Conservation (phyloP, 2,329 filamentous ascomycete genomes). For the Colletotrichum phormii region DNA sequence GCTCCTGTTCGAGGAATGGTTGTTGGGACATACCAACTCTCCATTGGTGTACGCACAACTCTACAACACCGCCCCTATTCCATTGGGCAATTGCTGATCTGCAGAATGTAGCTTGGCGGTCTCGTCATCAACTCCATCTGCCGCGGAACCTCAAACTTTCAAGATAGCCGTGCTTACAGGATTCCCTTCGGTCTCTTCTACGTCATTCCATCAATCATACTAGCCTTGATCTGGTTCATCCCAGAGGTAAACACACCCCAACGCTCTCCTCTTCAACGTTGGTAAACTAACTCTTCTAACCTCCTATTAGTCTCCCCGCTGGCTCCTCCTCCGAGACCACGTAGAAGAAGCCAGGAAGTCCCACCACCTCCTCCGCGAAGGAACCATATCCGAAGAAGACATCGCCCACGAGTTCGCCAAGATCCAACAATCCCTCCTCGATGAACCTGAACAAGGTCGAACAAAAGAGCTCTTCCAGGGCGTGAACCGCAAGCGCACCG, state of each 20-base stretch:
- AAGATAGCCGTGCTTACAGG: constrained; percentile 45
- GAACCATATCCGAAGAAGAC: constrained; percentile 40
- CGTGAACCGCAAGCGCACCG: constrained; percentile 42
- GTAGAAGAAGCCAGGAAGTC: constrained; percentile 43
- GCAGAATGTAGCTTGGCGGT: constrained; percentile 32
- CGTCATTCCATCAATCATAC: constrained; percentile 45
- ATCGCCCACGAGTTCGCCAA: constrained; percentile 40
- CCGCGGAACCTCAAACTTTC: constrained; percentile 44
- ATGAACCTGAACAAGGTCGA: constrained; percentile 32
- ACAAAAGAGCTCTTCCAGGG: constrained; percentile 43
- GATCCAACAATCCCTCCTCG: constrained; percentile 25
- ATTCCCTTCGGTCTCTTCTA: constrained; percentile 51
- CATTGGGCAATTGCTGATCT: too few relatives aligned
- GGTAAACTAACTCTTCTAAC: too few relatives aligned
- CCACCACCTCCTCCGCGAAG: constrained; percentile 41
- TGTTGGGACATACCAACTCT: constrained; percentile 50
- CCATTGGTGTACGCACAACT: constrained; percentile 38
- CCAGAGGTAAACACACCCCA: constrained; percentile 38
- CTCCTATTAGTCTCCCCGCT: constrained; percentile 42
- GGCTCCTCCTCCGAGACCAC: constrained; percentile 44
- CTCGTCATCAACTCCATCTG: constrained; percentile 45
- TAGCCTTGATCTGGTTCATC: constrained; percentile 43
- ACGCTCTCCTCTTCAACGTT: neutral
- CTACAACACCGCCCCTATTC: too few relatives aligned
- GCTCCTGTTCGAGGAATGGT: constrained; percentile 45